Percentiles rank a stretch among this genome's conserved stretches.
These are phyloP conservation scores for Cyanophora paradoxa DNA, from an alignment of 78 protist genomes.

Conservation along the genomic window DNA sequence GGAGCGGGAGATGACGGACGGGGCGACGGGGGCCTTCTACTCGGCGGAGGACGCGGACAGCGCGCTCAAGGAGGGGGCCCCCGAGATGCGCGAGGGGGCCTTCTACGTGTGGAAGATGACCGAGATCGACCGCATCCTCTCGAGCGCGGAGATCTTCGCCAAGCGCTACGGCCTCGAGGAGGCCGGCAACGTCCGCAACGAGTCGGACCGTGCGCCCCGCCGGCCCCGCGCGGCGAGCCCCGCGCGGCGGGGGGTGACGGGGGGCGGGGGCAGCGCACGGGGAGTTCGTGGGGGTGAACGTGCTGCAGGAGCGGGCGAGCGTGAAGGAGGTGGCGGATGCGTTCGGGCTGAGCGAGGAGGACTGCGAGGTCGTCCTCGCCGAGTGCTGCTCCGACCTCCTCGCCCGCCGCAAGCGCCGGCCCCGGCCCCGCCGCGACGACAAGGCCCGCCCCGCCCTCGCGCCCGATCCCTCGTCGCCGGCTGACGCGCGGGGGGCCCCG, in stretches of 20 bases:
- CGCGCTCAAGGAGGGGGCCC: slow-evolving; percentile 8
- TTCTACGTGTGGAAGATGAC: slow-evolving; percentile 50
- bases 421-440: no score
- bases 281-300: slow-evolving; percentile 52
- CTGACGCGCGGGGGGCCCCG: no score
- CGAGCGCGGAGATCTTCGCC: not conserved
- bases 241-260: no score
- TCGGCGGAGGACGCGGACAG: slow-evolving; percentile 72
- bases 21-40: slow-evolving; percentile 42
- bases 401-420: no score
- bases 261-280: slow-evolving; percentile 58
- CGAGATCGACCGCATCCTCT: slow-evolving; percentile 7
- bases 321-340: no score
- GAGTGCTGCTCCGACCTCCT: no score
- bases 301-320: slow-evolving; percentile 7
- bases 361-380: no score
- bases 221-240: no score
- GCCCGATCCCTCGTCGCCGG: no score
- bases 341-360: no score
- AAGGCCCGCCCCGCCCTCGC: no score
- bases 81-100: slow-evolving; percentile 52
- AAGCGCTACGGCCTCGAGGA: slow-evolving; percentile 23
- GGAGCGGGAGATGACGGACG: not conserved
- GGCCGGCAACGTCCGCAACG: slow-evolving; percentile 57
- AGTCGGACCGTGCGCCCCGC: no score